Evolutionary conservation across 768 basidiomycete species (phyloP), one percentile per base, ranked within the genome.

Genomic region (Dendrothele bispora): DNA sequence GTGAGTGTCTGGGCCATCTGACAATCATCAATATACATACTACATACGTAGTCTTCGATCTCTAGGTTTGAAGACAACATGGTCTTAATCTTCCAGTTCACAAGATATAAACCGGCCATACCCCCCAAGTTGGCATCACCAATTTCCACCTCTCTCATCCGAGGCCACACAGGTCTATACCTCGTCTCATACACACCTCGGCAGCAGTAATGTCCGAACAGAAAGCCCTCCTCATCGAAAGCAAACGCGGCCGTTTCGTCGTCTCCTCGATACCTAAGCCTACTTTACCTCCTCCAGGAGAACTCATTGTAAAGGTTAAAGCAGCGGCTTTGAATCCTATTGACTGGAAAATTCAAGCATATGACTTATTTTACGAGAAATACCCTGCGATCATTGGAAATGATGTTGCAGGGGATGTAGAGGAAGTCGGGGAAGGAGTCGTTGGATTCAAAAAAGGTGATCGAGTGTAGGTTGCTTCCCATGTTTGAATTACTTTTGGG

Each of bases 351-450:
- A 67, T 79, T 22, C 75, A 74, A 48, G 69, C 61, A 41, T 64
- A 63, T 40, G 69, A 68, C 1, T 53, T 65, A 22, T 68, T 70
- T 46, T 57, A 73, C 29, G 65, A 69, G 24, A 54, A 66, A 15
- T 80, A 61, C 51, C 81, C 76, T 12, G 69, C 69, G 5, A 60
- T 81, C 2, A 49, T 76, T 0, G 81, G 81, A 1, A 64, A 58
- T 7, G 82, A 83, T 45, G 65, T 68, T 25, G 74, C 81, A 29
- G 82, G 82, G 5, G 68, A 72, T 2, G 71, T 83, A 5, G 72
- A 70, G 18, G 69, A 63, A 27, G 65, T 83, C 35, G 82, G 81
- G 2, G 72, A 75, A 46, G 75, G 72, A 1, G 80, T 84, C 5
- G 68, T 62, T 10, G 61, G 63, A 26, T 74, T 80, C 56, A 65